These are phyloP conservation scores for Yarrowia divulgata DNA, from an alignment of 805 yeast genomes.

Conservation along the genomic window DNA sequence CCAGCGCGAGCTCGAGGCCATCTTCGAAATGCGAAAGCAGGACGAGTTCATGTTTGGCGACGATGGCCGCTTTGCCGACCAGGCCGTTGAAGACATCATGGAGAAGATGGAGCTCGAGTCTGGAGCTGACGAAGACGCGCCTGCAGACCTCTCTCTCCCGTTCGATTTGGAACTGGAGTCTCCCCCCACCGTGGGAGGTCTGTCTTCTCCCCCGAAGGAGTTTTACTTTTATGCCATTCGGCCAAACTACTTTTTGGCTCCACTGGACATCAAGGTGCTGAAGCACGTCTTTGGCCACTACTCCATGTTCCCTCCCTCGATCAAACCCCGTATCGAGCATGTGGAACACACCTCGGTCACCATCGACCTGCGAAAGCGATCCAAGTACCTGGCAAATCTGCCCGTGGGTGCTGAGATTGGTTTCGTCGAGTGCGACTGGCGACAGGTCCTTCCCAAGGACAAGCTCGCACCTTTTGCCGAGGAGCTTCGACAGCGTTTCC, in stretches of 20 bases:
- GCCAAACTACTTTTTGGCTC: conserved; percentile 69
- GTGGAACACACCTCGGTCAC: conserved; percentile 71
- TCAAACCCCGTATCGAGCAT: conserved; percentile 71
- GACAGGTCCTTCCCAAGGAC: conserved; percentile 49
- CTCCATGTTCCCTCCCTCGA: conserved; percentile 68
- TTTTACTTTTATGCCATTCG: conserved; percentile 50
- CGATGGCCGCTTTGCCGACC: conserved; percentile 59
- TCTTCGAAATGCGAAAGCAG: conserved; percentile 60
- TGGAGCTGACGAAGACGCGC: neutral
- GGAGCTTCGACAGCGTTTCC: conserved; percentile 46
- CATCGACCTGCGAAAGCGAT: conserved; percentile 64
- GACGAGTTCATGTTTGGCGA: conserved; percentile 68
- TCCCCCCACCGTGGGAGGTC: conserved; percentile 64
- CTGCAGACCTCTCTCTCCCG: conserved; percentile 16
- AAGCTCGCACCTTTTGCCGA: conserved; percentile 45
- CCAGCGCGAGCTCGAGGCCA: conserved; percentile 63
- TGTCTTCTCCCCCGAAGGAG: conserved; percentile 71
- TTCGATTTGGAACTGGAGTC: conserved; percentile 55
- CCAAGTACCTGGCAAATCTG: conserved; percentile 78
- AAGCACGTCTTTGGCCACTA: conserved; percentile 67
- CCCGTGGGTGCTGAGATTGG: conserved; percentile 88
- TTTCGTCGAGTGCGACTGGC: conserved; percentile 87
- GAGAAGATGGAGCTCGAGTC: conserved; percentile 44
- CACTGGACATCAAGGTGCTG: conserved; percentile 79
- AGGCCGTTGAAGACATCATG: conserved; percentile 65